Percentiles rank a stretch among this genome's conserved stretches.
Conservation (phyloP, 768 basidiomycete species). For the Tricholoma hemisulphureum region DNA sequence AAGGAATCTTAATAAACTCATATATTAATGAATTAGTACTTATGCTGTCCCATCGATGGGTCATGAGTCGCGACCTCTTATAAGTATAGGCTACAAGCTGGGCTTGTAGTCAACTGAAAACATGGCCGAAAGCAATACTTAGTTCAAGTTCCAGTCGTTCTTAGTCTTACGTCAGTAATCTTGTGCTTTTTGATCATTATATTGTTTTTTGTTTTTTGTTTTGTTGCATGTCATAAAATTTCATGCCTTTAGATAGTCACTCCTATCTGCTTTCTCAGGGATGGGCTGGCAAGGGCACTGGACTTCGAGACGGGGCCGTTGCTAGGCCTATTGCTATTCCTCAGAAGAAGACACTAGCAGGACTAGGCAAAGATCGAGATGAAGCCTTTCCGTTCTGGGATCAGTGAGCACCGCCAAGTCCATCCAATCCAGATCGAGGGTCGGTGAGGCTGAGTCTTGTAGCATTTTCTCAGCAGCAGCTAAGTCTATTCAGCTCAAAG, state of each 20-base stretch:
- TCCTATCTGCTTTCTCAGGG: constrained; percentile 77
- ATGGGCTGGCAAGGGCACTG: constrained; percentile 85
- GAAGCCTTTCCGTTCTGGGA: constrained; percentile 99
- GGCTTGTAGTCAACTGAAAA: no score
- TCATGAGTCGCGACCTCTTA: no score
- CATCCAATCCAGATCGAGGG: neutral
- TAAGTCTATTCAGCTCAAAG: constrained; percentile 73
- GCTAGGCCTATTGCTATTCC: constrained; percentile 72
- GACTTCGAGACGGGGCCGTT: constrained; percentile 81
- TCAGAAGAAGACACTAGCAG: constrained; percentile 82
- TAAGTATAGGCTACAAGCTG: no score
- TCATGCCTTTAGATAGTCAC: constrained; percentile 71
- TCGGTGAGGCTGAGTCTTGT: neutral
- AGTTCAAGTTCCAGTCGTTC: no score
- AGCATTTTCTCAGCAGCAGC: constrained; percentile 84
- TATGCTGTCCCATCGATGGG: no score
- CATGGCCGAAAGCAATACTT: no score
- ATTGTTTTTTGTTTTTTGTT: neutral
- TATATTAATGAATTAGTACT: no score
- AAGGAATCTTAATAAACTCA: no score
- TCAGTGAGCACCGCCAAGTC: constrained; percentile 72
- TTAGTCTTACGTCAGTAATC: no score
- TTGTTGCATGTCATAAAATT: no score
- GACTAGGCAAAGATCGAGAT: constrained; percentile 90
- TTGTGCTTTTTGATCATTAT: no score